phyloP scores from a whole-genome alignment of 2,329 filamentous ascomycete species.

The Zasmidium angulare region DNA sequence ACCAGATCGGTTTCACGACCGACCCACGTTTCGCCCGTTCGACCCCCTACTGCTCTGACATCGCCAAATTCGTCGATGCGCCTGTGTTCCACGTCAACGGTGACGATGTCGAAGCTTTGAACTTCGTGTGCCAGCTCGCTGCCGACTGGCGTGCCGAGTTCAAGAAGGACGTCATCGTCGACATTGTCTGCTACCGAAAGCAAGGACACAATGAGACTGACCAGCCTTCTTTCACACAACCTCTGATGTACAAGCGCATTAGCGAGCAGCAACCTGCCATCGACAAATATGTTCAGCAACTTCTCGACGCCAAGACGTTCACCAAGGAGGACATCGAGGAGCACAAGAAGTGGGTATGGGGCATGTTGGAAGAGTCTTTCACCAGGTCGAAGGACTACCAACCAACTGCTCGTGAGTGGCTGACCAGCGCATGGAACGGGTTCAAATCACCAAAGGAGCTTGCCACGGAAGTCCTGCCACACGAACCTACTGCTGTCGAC shows the following conservation, averaged over 20 bases:
- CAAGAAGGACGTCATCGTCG: conserved; percentile 96
- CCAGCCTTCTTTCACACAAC: conserved; percentile 99
- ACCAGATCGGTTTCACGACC: conserved; percentile 99
- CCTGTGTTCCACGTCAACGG: conserved; percentile 99
- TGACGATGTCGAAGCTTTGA: conserved; percentile 96
- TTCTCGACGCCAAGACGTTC: conserved; percentile 89
- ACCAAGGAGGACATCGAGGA: conserved; percentile 97
- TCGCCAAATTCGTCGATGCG: conserved; percentile 97
- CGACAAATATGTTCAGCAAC: conserved; percentile 87
- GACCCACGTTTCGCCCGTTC: conserved; percentile 96
- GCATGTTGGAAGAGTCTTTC: conserved; percentile 97
- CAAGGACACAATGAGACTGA: conserved; percentile 99
- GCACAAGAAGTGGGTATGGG: conserved; percentile 99
- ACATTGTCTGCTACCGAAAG: conserved; percentile 98
- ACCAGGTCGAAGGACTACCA: conserved; percentile 96
- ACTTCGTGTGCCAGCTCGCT: conserved; percentile 95
- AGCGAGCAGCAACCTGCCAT: conserved; percentile 79
- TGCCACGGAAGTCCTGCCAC: conserved; percentile 87
- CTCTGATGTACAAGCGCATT: conserved; percentile 99
- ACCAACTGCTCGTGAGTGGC: conserved; percentile 95
- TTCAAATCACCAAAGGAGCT: conserved; percentile 99
- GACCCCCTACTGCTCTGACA: conserved; percentile 98
- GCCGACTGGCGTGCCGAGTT: conserved; percentile 98
- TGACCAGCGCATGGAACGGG: conserved; percentile 97
- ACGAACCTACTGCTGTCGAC: conserved; percentile 82